These are phyloP conservation scores for Poronia punctata DNA, from an alignment of 495 filamentous ascomycete genomes.

Conservation along the genomic window DNA sequence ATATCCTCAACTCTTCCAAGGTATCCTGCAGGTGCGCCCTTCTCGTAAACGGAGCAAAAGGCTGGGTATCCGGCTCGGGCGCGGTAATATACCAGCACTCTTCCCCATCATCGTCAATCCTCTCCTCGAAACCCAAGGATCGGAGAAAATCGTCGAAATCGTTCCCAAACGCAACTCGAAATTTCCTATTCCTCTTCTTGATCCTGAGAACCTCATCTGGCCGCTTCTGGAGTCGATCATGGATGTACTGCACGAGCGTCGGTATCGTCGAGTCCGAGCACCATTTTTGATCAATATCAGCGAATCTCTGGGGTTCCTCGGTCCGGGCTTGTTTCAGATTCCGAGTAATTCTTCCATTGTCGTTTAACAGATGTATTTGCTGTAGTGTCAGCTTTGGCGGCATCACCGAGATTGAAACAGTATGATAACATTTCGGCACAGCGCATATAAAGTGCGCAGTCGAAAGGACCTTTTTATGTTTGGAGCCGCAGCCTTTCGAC, in stretches of 20 bases:
- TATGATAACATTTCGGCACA: conserved; percentile 44
- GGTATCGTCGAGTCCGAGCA: conserved; percentile 35
- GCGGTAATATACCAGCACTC: conserved; percentile 20
- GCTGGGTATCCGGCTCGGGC: conserved; percentile 1
- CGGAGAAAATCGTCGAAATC: conserved; percentile 56
- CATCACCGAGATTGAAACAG: conserved; percentile 48
- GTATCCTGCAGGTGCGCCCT: conserved; percentile 22
- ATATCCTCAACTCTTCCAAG: conserved; percentile 14
- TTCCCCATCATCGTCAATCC: conserved; percentile 17
- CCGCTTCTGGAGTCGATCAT: conserved; percentile 6
- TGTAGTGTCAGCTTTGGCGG: conserved; percentile 28
- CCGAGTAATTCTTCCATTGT: conserved; percentile 45
- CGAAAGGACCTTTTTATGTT: not conserved
- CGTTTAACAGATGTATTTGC: conserved; percentile 46
- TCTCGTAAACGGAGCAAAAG: conserved; percentile 10
- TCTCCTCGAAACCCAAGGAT: conserved; percentile 53
- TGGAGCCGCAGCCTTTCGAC: not conserved
- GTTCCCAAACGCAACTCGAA: conserved; percentile 59
- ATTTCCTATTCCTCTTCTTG: conserved; percentile 63
- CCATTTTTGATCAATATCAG: conserved; percentile 41
- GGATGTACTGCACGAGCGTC: conserved; percentile 4
- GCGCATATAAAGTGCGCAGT: conserved; percentile 53
- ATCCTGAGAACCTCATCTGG: conserved; percentile 42
- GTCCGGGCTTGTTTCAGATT: conserved; percentile 47
- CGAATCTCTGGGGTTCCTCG: conserved; percentile 52